Conservation (phyloP, 345 rosid genomes). For the Euphorbia peplus region DNA sequence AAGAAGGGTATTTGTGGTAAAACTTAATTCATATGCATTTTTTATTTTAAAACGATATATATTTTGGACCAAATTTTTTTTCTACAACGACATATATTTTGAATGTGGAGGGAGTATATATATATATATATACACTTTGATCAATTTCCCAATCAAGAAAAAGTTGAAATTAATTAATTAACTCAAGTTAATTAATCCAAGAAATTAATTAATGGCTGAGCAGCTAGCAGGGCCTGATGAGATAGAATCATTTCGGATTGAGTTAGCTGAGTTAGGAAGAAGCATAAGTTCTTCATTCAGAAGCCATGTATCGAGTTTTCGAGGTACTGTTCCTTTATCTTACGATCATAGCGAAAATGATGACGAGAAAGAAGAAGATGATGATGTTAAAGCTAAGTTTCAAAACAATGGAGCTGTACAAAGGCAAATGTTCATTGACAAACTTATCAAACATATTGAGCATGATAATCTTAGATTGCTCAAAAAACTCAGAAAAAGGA, state of each 20-base stretch:
- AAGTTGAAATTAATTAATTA: too few relatives aligned
- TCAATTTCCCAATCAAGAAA: too few relatives aligned
- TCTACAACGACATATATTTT: too few relatives aligned
- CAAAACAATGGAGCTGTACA: constrained; percentile 42
- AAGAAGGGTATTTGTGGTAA: too few relatives aligned
- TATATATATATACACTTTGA: too few relatives aligned
- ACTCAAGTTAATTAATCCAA: too few relatives aligned
- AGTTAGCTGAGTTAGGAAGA: constrained; percentile 59
- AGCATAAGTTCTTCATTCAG: constrained; percentile 61
- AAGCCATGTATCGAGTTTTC: too few relatives aligned
- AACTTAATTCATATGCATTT: too few relatives aligned
- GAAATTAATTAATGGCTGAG: too few relatives aligned
- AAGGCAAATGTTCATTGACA: constrained; percentile 51
- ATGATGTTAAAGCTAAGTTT: constrained; percentile 23
- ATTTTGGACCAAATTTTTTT: too few relatives aligned
- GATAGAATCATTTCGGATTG: constrained; percentile 60
- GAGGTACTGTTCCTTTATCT: constrained; percentile 32
- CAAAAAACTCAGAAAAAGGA: constrained; percentile 44
- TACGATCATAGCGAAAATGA: constrained; percentile 12
- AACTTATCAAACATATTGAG: constrained; percentile 61
- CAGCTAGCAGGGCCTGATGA: constrained; percentile 50
- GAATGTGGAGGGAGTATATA: too few relatives aligned
- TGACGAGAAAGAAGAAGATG: background rate
- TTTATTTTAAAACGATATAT: too few relatives aligned
- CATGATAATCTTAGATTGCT: constrained; percentile 61